These are phyloP conservation scores for Gloeopeniophorella convolvens DNA, from an alignment of 768 basidiomycete genomes.

Conservation along the genomic window DNA sequence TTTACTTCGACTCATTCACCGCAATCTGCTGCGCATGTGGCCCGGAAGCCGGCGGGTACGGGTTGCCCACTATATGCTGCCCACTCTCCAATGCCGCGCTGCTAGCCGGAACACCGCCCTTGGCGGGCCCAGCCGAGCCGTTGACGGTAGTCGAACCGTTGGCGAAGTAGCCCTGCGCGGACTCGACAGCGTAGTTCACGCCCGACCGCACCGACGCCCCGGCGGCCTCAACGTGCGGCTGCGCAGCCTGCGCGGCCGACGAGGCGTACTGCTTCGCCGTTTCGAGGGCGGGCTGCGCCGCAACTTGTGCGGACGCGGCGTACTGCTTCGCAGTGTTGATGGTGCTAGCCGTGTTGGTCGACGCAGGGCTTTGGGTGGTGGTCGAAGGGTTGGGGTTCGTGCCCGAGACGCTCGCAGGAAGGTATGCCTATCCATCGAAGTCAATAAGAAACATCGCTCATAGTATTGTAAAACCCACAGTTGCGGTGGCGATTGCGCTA, in stretches of 20 bases:
- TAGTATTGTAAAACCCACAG: constrained; percentile 29
- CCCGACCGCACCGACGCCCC: constrained; percentile 35
- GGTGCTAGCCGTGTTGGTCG: constrained; percentile 30
- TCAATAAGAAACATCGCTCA: background rate
- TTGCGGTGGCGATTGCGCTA: constrained; percentile 39
- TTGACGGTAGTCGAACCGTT: constrained; percentile 16
- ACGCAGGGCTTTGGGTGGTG: constrained; percentile 27
- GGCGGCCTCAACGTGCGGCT: constrained; percentile 37
- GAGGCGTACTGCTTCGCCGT: constrained; percentile 31
- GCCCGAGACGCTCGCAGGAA: constrained; percentile 20
- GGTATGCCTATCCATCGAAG: constrained; percentile 11
- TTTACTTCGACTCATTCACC: constrained; percentile 4
- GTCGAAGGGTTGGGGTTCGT: constrained; percentile 28
- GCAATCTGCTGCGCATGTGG: background rate
- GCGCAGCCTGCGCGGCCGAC: constrained; percentile 25
- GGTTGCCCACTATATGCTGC: background rate
- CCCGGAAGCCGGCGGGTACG: background rate
- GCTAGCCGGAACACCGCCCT: background rate
- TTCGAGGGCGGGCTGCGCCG: constrained; percentile 27
- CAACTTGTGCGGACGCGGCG: too few relatives aligned
- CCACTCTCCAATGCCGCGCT: constrained; percentile 1
- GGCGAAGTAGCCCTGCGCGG: constrained; percentile 21
- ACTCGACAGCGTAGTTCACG: constrained; percentile 24
- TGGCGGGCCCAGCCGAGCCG: too few relatives aligned
- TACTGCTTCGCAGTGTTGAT: too few relatives aligned